These are phyloP conservation scores for Mortierella hygrophila DNA, from an alignment of 192 early-diverging fungal species.

Conservation along the genomic window DNA sequence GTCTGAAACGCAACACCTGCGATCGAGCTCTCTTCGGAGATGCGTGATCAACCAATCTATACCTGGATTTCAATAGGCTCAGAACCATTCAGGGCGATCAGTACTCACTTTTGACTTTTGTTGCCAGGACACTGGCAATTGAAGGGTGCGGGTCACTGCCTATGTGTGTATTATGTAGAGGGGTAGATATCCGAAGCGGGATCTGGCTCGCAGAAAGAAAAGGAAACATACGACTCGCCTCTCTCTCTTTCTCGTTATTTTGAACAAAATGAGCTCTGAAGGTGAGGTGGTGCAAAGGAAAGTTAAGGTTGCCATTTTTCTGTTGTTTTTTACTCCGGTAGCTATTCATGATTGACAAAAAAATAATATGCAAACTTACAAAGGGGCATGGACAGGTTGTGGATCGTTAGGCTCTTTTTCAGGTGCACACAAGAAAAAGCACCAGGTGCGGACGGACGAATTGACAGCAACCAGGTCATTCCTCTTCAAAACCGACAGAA, in stretches of 20 bases:
- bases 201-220: not conserved
- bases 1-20: not conserved
- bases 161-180: not conserved
- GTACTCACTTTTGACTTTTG: not conserved
- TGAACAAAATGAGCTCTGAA: not conserved
- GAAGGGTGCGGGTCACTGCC: not conserved
- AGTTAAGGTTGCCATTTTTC: not conserved
- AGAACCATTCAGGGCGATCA: not conserved
- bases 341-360: not conserved
- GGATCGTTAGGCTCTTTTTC: slow-evolving; percentile 5
- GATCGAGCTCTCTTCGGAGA: not conserved
- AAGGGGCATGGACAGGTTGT: not conserved
- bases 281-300: not conserved
- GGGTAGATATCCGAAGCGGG: not conserved
- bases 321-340: not conserved
- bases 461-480: not conserved
- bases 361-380: not conserved
- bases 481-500: not conserved
- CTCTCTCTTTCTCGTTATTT: not conserved
- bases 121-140: not conserved
- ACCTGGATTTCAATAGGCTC: not conserved
- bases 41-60: not conserved
- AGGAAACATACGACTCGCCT: not conserved
- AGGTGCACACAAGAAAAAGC: not conserved
- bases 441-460: not conserved